Evolutionary conservation across 371 early-diverging fungal species (phyloP).

Genomic region (Mucor velutinosus): DNA sequence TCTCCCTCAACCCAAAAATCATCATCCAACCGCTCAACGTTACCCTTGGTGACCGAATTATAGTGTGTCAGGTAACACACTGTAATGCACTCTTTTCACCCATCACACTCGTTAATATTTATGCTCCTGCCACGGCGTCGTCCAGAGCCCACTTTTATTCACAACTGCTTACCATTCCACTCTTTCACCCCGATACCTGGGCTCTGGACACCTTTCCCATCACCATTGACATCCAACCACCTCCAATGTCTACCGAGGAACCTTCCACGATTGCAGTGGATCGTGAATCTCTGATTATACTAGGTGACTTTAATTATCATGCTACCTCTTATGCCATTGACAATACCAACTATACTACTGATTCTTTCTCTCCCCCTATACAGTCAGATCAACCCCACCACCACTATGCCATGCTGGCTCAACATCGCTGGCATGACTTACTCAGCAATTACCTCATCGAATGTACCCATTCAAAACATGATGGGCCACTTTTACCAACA

Average conservation of each 20-base stretch:
- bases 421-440: neutral
- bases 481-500: neutral
- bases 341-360: neutral
- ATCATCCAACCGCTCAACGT: neutral
- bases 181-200: neutral
- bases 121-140: slow-evolving; percentile 4
- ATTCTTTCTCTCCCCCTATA: neutral
- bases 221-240: neutral
- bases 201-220: no score
- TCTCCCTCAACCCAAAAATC: slow-evolving; percentile 2
- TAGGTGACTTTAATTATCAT: slow-evolving; percentile 9
- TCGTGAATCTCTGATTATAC: neutral
- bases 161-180: neutral
- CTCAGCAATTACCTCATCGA: neutral
- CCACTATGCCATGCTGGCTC: neutral
- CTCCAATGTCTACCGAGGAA: neutral
- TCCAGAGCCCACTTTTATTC: neutral
- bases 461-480: neutral
- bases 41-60: neutral
- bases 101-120: slow-evolving; percentile 1
- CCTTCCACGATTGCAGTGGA: neutral
- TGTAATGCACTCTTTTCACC: neutral
- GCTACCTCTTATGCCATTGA: neutral
- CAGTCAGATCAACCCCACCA: neutral
- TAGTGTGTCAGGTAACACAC: neutral